Evolutionary conservation across 768 basidiomycete genomes (phyloP).

Genomic region (Suillus hirtellus): DNA sequence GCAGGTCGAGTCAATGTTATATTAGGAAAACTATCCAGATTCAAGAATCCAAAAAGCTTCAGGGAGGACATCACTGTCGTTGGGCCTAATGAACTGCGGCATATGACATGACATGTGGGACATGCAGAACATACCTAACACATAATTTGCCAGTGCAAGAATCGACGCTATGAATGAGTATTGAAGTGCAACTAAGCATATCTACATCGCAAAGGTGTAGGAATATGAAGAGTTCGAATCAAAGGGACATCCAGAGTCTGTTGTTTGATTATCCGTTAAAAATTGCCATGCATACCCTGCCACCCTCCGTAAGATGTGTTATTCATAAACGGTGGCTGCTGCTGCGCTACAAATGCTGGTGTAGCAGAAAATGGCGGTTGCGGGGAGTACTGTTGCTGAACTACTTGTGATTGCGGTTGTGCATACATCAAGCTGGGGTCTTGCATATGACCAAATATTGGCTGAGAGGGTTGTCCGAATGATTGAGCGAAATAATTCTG

Average conservation of each 20-base stretch:
- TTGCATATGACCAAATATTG: neutral
- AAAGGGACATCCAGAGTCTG: neutral
- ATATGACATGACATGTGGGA: neutral
- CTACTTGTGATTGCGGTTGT: conserved; percentile 1
- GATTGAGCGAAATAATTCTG: conserved; percentile 3
- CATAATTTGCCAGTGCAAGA: neutral
- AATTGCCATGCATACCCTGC: conserved; percentile 19
- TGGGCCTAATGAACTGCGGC: neutral
- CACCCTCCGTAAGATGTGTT: conserved; percentile 21
- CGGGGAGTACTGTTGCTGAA: conserved; percentile 26
- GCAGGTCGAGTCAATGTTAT: neutral
- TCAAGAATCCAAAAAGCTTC: neutral
- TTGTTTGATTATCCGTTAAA: conserved; percentile 11
- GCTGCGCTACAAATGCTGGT: conserved; percentile 17
- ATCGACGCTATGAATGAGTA: neutral
- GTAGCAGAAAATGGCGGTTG: conserved; percentile 26
- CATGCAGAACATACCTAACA: neutral
- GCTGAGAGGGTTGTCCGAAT: neutral
- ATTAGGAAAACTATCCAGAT: neutral
- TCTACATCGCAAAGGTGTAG: neutral
- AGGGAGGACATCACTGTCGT: neutral
- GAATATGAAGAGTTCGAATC: neutral
- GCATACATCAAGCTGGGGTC: neutral
- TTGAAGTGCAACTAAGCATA: neutral
- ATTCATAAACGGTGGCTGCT: conserved; percentile 24